Evolutionary conservation across 306 rosid species (phyloP).

Genomic region (Quercus berberidifolia): DNA sequence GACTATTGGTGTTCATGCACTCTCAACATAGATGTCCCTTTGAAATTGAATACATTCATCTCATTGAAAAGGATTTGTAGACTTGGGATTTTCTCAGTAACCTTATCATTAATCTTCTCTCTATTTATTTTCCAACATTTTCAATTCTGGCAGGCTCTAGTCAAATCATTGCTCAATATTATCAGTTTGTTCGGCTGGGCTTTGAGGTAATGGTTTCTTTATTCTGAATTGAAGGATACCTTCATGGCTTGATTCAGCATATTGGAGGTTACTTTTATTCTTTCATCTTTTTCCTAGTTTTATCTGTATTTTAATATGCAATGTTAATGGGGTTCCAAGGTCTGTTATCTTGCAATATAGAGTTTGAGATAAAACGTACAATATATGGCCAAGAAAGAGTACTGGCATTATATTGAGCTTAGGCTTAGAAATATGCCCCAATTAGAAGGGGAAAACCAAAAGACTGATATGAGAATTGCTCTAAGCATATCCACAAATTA

Average conservation of each 20-base stretch:
- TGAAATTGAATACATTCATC: background rate
- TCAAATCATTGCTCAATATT: conserved; percentile 57
- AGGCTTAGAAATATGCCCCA: no score
- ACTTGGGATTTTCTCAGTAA: background rate
- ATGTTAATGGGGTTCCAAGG: background rate
- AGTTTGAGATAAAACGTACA: no score
- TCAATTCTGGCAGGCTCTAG: conserved; percentile 43
- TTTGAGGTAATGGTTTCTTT: conserved; percentile 34
- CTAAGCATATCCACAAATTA: no score
- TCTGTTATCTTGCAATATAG: background rate
- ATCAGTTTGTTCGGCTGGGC: conserved; percentile 50
- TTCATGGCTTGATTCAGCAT: background rate
- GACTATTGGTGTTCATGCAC: no score
- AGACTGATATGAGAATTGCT: no score
- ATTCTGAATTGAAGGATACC: background rate
- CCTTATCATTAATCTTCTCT: background rate
- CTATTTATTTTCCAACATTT: background rate
- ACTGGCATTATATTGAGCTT: no score
- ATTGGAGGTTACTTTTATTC: background rate
- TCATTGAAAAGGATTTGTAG: background rate
- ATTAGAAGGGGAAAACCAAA: no score
- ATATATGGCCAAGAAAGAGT: no score
- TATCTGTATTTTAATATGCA: no score
- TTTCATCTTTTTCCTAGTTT: background rate
- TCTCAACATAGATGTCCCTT: background rate